These are phyloP conservation scores for Phlebiopsis flavidoalba DNA, from an alignment of 768 basidiomycete species.

Conservation along the genomic window DNA sequence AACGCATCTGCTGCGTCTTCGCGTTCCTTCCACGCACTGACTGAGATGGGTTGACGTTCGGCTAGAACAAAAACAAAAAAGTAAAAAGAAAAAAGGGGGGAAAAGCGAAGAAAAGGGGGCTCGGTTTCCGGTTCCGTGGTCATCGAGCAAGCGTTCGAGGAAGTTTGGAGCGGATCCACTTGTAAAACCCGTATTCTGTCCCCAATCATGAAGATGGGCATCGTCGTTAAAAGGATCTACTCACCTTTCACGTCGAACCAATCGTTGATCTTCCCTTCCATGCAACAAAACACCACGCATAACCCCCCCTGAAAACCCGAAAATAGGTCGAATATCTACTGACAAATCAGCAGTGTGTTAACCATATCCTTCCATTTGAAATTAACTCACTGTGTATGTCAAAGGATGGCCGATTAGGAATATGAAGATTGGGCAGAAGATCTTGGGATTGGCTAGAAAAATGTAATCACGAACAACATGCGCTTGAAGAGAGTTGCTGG, in stretches of 20 bases:
- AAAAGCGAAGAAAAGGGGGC: too few relatives aligned
- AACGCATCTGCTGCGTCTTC: slow-evolving; percentile 68
- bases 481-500: slow-evolving; percentile 56
- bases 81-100: too few relatives aligned
- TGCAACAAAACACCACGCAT: too few relatives aligned
- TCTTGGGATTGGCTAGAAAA: slow-evolving; percentile 78
- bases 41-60: slow-evolving; percentile 8
- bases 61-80: too few relatives aligned
- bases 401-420: slow-evolving; percentile 89
- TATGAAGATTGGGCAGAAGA: slow-evolving; percentile 73
- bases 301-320: slow-evolving; percentile 73
- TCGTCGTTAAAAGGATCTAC: slow-evolving; percentile 6
- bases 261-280: slow-evolving; percentile 75
- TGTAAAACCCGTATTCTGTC: slow-evolving; percentile 65
- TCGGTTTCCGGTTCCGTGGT: slow-evolving; percentile 13
- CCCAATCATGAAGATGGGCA: not conserved
- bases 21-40: slow-evolving; percentile 69
- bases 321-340: slow-evolving; percentile 92
- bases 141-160: slow-evolving; percentile 43
- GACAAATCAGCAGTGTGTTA: not conserved
- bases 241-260: slow-evolving; percentile 79
- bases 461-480: slow-evolving; percentile 76
- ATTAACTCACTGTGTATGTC: slow-evolving; percentile 72
- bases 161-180: slow-evolving; percentile 65
- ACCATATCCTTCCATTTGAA: not conserved